These are phyloP conservation scores for Testicularia cyperi DNA, from an alignment of 1,284 basidiomycete species.

Conservation along the genomic window DNA sequence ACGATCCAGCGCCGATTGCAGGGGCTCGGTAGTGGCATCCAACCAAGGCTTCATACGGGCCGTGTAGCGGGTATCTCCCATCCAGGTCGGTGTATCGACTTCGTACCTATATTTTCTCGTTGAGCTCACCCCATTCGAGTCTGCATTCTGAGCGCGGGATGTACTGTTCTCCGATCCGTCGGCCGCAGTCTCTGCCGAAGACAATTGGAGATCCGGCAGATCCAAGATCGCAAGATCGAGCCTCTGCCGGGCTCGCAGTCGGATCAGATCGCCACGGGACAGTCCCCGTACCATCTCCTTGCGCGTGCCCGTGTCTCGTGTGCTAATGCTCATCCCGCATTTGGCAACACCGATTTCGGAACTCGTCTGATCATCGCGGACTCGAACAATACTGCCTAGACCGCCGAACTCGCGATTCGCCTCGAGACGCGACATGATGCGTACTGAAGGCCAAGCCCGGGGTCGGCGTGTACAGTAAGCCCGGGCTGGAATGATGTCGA, in stretches of 20 bases:
- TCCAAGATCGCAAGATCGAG: slow-evolving; percentile 11
- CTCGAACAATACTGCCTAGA: slow-evolving; percentile 16
- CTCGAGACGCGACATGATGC: slow-evolving; percentile 21
- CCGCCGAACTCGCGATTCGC: slow-evolving; percentile 35
- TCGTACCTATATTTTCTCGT: slow-evolving; percentile 3
- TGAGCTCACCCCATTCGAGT: background rate
- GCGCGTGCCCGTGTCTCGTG: background rate
- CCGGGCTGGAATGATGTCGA: slow-evolving; percentile 24
- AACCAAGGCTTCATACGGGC: slow-evolving; percentile 27
- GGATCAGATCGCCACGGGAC: slow-evolving; percentile 29
- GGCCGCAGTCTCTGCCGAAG: background rate
- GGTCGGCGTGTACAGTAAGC: slow-evolving; percentile 9
- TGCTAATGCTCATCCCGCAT: no score
- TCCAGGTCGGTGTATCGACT: slow-evolving; percentile 23
- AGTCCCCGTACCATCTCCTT: slow-evolving; percentile 16
- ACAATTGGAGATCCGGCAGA: slow-evolving; percentile 5
- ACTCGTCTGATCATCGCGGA: no score
- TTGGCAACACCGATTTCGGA: no score
- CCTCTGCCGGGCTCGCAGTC: slow-evolving; percentile 21
- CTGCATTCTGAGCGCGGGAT: background rate
- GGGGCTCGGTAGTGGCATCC: slow-evolving; percentile 7
- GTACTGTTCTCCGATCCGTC: background rate
- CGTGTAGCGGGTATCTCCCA: slow-evolving; percentile 17
- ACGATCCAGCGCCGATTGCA: slow-evolving; percentile 12
- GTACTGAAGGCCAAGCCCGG: slow-evolving; percentile 22